Conservation (phyloP, 2,329 filamentous ascomycete genomes). For the Dothideomycetes sp. region DNA sequence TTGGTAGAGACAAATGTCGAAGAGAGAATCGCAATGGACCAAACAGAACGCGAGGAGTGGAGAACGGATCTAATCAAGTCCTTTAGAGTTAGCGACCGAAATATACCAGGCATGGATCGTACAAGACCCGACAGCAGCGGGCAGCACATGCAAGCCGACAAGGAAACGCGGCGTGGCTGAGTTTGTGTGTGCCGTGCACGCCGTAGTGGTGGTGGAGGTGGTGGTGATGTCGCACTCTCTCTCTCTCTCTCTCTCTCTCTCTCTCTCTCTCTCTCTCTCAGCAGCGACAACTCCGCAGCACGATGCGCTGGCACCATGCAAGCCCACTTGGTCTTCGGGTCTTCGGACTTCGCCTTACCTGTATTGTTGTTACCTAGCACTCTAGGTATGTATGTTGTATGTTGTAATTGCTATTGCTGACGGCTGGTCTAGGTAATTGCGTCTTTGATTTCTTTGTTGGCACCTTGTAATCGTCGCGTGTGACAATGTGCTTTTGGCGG, state of each 20-base stretch:
- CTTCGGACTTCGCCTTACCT: constrained; percentile 7
- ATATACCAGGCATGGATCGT: constrained; percentile 2
- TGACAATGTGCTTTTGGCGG: constrained; percentile 2
- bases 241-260: too few relatives aligned
- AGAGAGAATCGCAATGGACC: background rate
- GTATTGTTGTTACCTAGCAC: too few relatives aligned
- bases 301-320: constrained; percentile 13
- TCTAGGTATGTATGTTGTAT: constrained; percentile 1
- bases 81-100: too few relatives aligned
- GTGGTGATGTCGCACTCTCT: too few relatives aligned
- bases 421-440: background rate
- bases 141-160: too few relatives aligned
- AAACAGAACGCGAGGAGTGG: constrained; percentile 12
- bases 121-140: background rate
- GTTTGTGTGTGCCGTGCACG: background rate
- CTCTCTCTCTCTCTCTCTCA: too few relatives aligned
- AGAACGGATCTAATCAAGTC: constrained; percentile 12
- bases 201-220: too few relatives aligned
- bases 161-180: constrained; percentile 9
- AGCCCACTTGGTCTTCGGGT: constrained; percentile 3
- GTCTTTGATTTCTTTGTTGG: background rate
- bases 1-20: constrained; percentile 9
- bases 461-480: background rate
- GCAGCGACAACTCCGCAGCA: too few relatives aligned
- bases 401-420: constrained; percentile 5